Base-by-base conservation (phyloP, 352 stramenopile species). In the Pythium volutum region DNA sequence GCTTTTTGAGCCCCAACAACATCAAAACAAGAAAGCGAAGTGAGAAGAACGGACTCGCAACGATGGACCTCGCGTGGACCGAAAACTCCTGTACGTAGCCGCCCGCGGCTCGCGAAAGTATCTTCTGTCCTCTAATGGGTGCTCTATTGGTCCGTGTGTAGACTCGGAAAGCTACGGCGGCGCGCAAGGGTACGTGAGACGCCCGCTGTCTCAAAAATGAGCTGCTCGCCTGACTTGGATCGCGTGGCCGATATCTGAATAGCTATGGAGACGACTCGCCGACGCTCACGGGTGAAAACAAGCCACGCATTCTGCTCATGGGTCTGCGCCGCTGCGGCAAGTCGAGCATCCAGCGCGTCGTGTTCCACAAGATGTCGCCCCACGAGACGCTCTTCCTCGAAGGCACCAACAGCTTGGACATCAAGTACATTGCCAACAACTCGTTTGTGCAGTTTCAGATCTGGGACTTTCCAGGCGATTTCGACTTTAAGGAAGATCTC, bases 301-400 rank as follows among this genome's bases (percentile, higher is more conserved):
- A 93, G 64, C 96, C 97, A 12, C 86, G 95, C 23, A 98, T 99
- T 66, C 73, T 99, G 26, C 81, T 99, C 49, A 99, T 99, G 96
- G 97, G 97, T 5, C 88, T 98, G 41, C 87, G 96, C 55, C 79
- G 89, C 68, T 93, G 86, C 62, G 86, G 87, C 73, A 95, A 95
- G 67, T 93, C 84, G 26, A 94, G 81, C 46, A 93, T 93, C 64
- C 86, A 99, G 70, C 91, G 93, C 62, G 97, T 99, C 56, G 95
- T 99, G 38, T 99, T 99, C 83, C 90, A 99, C 73, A 99, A 99
- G 79, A 98, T 99, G 95, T 98, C 91, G 46, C 96, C 97, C 6
- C 96, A 99, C 66, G 96, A 99, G 79, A 99, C 97, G 49, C 72
- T 99, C 31, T 99, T 99, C 62, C 73, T 97, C 16, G 88, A 96